phyloP scores from a whole-genome alignment of 192 early-diverging fungal species.

The Linnemannia zychae region DNA sequence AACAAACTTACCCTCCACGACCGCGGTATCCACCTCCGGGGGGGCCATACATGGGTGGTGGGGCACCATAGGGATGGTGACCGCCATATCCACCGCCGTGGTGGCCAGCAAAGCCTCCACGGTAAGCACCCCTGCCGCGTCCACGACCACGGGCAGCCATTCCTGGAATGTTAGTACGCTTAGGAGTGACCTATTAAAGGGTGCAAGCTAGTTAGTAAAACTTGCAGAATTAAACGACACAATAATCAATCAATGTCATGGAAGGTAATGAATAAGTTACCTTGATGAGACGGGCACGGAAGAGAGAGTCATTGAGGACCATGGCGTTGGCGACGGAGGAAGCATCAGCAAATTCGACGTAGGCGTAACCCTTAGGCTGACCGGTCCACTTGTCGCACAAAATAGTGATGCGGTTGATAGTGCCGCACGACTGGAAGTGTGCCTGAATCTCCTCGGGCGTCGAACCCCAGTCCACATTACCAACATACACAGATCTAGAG shows the following conservation, averaged over 20 bases:
- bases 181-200: slow-evolving; percentile 73
- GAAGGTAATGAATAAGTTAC: background rate
- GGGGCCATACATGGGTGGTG: slow-evolving; percentile 48
- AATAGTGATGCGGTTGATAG: slow-evolving; percentile 97
- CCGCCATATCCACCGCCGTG: slow-evolving; percentile 57
- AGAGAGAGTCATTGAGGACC: slow-evolving; percentile 88
- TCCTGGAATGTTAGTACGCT: slow-evolving; percentile 96
- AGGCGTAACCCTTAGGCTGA: slow-evolving; percentile 94
- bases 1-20: slow-evolving; percentile 42
- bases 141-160: slow-evolving; percentile 84
- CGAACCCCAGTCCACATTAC: slow-evolving; percentile 96
- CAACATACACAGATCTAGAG: slow-evolving; percentile 91
- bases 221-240: background rate
- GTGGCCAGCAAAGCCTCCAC: slow-evolving; percentile 71
- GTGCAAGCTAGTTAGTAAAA: background rate
- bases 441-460: slow-evolving; percentile 97
- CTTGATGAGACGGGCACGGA: slow-evolving; percentile 90
- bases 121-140: slow-evolving; percentile 76
- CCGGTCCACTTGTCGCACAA: slow-evolving; percentile 96
- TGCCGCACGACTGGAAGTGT: slow-evolving; percentile 95
- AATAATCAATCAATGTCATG: background rate
- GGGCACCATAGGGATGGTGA: slow-evolving; percentile 53
- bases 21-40: slow-evolving; percentile 61
- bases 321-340: slow-evolving; percentile 86
- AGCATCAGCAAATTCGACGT: slow-evolving; percentile 95